Conservation (phyloP, 345 rosid species). For the Eutrema yunnanense region DNA sequence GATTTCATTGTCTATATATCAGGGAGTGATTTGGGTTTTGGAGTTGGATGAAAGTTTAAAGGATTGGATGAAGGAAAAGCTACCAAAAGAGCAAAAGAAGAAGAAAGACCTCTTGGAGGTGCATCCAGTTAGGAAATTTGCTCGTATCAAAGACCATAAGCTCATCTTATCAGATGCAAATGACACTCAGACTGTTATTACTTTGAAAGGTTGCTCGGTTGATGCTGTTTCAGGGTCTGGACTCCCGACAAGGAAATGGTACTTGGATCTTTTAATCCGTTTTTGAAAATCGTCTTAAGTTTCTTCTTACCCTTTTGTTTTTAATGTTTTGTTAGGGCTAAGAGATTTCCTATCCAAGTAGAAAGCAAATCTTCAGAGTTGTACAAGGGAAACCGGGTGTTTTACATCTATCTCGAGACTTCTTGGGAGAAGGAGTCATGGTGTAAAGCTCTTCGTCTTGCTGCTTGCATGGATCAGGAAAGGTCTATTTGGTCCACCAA, state of each 20-base stretch:
- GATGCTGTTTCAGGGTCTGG: slow-evolving; percentile 80
- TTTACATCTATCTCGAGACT: slow-evolving; percentile 78
- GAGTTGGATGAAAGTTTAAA: slow-evolving; percentile 56
- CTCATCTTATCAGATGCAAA: slow-evolving; percentile 54
- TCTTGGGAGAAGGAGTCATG: slow-evolving; percentile 99
- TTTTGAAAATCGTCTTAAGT: background rate
- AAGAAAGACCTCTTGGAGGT: slow-evolving; percentile 63
- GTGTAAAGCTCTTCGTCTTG: slow-evolving; percentile 95
- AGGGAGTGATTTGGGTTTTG: slow-evolving; percentile 88
- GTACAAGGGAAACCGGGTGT: slow-evolving; percentile 52
- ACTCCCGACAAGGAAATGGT: slow-evolving; percentile 79
- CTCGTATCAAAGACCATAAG: slow-evolving; percentile 48
- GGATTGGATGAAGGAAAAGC: slow-evolving; percentile 33
- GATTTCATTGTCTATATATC: background rate
- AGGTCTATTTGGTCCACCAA: slow-evolving; percentile 51
- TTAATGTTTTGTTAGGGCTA: slow-evolving; percentile 53
- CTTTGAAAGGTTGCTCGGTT: slow-evolving; percentile 54
- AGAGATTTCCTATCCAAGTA: slow-evolving; percentile 72
- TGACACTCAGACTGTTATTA: slow-evolving; percentile 34
- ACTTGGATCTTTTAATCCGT: background rate
- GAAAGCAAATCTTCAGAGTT: slow-evolving; percentile 61
- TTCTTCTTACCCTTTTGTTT: background rate
- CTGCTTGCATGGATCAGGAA: slow-evolving; percentile 57
- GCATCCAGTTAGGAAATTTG: slow-evolving; percentile 54
- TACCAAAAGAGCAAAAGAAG: slow-evolving; percentile 53